These are phyloP conservation scores for Parachaetomium inaequale DNA, from an alignment of 495 filamentous ascomycete species.

Conservation along the genomic window DNA sequence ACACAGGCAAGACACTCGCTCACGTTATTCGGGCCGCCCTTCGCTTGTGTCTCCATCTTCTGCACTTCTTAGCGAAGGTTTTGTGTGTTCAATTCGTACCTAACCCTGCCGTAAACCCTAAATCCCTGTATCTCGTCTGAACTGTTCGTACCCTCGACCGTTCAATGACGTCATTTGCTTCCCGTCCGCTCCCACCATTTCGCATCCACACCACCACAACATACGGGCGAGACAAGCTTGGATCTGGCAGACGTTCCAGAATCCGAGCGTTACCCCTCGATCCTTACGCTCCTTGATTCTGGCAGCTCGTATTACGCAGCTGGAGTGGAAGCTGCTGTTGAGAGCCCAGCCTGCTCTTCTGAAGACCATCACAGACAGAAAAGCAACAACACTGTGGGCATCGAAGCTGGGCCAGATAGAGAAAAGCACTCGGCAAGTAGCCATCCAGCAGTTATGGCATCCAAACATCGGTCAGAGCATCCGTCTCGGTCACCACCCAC, in stretches of 20 bases:
- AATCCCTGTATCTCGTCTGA: not conserved
- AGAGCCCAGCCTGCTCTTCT: not conserved
- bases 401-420: not conserved
- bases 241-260: not conserved
- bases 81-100: not conserved
- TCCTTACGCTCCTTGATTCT: not conserved
- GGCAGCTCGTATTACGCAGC: not conserved
- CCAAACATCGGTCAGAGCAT: not conserved
- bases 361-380: not conserved
- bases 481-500: not conserved
- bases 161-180: conserved; percentile 14
- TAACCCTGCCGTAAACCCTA: not conserved
- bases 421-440: not conserved
- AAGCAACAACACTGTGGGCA: not conserved
- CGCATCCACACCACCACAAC: not conserved
- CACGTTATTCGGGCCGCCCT: not conserved
- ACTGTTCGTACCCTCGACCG: not conserved
- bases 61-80: not conserved
- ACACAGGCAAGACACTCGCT: not conserved
- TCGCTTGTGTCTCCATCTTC: not conserved
- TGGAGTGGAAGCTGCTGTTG: not conserved
- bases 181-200: not conserved
- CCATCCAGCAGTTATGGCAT: conserved; percentile 4
- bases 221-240: not conserved
- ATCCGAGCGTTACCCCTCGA: not conserved